Base-by-base conservation (phyloP, 2,329 filamentous ascomycete genomes). In the Pestalotiopsis sp. region DNA sequence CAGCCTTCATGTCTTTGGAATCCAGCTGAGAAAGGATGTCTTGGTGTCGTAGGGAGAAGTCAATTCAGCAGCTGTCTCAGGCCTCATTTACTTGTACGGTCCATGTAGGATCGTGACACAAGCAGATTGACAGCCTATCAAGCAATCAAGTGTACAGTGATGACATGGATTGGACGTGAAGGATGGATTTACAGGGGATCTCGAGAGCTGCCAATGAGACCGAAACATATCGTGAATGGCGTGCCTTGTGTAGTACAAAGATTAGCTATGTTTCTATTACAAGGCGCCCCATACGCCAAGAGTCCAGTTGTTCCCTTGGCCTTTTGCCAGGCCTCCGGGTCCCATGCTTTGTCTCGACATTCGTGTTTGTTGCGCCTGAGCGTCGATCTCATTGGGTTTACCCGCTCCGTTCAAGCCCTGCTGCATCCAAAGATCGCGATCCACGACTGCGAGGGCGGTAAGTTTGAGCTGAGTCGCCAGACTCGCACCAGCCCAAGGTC, bases 401-500 rank as follows among this genome's bases (percentile, higher is more conserved):
- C 83, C 86, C 1, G 91, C 90, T 2, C 91, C 91, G 20, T 81
- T 81, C 24, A 86, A 80, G 1, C 92, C 92, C 70, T 93, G 86
- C 71, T 89, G 88, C 59, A 90, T 76, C 85, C 92, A 95, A 40
- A 88, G 82, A 6, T 95, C 92, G 30, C 90, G 83, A 70, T 94
- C 92, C 22, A 94, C 82, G 38, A 90, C 87, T 2, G 91, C 90
- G 65, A 93, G 85, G 1, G 91, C 89, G 44, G 88, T 87, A 3
- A 93, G 83, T 67, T 90, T 91, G 68, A 94, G 81, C 71, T 91
- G 88, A 2, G 90, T 87, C 20, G 92, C 80, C 66, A 95, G 75
- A 75, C 91, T 94, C 3, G 89, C 92, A 11, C 92, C 92, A 22
- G 87, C 86, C 92, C 92, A 95, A 1, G 92, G 82, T 0, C 92